phyloP scores from a whole-genome alignment of 805 yeast species.

The Pichia cephalocereana region DNA sequence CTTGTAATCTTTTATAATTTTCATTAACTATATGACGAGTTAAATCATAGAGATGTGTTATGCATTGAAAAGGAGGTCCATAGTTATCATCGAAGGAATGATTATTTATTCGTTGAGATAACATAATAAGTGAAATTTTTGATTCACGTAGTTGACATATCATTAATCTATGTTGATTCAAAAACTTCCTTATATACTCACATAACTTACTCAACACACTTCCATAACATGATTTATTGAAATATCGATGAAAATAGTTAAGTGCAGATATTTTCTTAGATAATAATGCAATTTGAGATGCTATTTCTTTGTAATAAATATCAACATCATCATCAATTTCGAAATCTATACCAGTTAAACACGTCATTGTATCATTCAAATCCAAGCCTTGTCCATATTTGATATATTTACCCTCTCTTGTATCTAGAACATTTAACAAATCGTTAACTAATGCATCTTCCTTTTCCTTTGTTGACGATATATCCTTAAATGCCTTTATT shows the following conservation, averaged over 20 bases:
- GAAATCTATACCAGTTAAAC: constrained; percentile 65
- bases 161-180: constrained; percentile 28
- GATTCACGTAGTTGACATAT: constrained; percentile 39
- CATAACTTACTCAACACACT: constrained; percentile 68
- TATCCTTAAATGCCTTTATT: neutral
- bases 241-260: constrained; percentile 48
- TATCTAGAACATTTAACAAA: constrained; percentile 55
- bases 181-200: constrained; percentile 39
- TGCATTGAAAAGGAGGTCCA: constrained; percentile 25
- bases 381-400: constrained; percentile 56
- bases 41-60: constrained; percentile 53
- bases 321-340: constrained; percentile 65
- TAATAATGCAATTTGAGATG: constrained; percentile 46
- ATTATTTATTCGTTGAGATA: constrained; percentile 42
- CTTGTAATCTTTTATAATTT: constrained; percentile 30
- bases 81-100: neutral
- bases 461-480: constrained; percentile 42
- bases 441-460: constrained; percentile 70
- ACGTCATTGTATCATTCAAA: constrained; percentile 30
- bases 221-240: constrained; percentile 52
- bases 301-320: constrained; percentile 59
- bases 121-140: constrained; percentile 46
- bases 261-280: constrained; percentile 61
- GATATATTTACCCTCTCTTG: constrained; percentile 71
- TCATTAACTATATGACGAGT: constrained; percentile 38